These are phyloP conservation scores for Cryptosporidium canis DNA, from an alignment of 169 alveolate genomes.

Conservation along the genomic window DNA sequence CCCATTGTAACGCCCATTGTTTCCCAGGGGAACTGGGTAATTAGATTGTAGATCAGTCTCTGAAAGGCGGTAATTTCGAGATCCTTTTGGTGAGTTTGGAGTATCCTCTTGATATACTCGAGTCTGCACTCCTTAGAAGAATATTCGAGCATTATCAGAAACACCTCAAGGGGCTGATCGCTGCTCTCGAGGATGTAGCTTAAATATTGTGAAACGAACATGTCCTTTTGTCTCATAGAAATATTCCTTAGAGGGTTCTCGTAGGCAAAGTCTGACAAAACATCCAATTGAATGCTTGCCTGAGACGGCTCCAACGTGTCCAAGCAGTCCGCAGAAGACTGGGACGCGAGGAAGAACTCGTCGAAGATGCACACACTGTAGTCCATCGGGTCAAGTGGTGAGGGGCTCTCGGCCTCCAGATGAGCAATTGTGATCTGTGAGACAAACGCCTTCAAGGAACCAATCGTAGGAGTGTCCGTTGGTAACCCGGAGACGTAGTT, in stretches of 20 bases:
- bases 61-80: constrained; percentile 12
- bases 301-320: constrained; percentile 14
- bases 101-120: constrained; percentile 1
- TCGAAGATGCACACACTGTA: constrained; percentile 5
- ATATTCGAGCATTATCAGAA: constrained; percentile 43
- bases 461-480: neutral
- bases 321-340: neutral
- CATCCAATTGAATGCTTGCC: neutral
- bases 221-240: neutral
- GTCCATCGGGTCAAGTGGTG: neutral
- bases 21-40: constrained; percentile 40
- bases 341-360: constrained; percentile 1
- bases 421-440: constrained; percentile 44
- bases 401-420: constrained; percentile 17
- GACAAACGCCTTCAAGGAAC: constrained; percentile 43
- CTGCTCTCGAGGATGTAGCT: constrained; percentile 14
- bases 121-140: constrained; percentile 25
- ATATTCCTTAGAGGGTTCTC: neutral
- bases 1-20: constrained; percentile 14
- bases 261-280: neutral
- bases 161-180: constrained; percentile 18
- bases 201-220: constrained; percentile 52
- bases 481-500: constrained; percentile 1
- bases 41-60: constrained; percentile 8
- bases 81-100: neutral